phyloP scores from a whole-genome alignment of 1,284 basidiomycete species.

The Sphaerobolus stellatus region DNA sequence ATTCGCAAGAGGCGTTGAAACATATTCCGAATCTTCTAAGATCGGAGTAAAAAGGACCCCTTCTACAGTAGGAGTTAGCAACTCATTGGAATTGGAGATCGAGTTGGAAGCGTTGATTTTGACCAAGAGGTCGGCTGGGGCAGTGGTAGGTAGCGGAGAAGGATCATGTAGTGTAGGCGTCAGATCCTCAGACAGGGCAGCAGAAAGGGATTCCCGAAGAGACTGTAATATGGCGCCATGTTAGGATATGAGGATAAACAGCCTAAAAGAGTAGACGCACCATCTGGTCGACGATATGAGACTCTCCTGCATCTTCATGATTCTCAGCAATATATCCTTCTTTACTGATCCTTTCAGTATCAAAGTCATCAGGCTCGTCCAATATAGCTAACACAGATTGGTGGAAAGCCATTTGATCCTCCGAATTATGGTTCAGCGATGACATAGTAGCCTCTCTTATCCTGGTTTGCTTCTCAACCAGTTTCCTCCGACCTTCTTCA shows the following conservation, averaged over 20 bases:
- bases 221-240: constrained; percentile 1
- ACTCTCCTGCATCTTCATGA: neutral
- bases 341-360: no score
- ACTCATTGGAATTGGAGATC: no score
- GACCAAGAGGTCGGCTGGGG: neutral
- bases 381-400: constrained; percentile 54
- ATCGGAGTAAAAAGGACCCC: constrained; percentile 1
- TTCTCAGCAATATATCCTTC: neutral
- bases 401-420: constrained; percentile 63
- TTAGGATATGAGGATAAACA: neutral
- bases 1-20: neutral
- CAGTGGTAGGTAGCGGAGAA: neutral
- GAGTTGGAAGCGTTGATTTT: neutral
- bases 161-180: constrained; percentile 4
- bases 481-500: constrained; percentile 50
- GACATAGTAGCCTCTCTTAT: constrained; percentile 49
- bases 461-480: constrained; percentile 59
- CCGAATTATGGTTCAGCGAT: constrained; percentile 58
- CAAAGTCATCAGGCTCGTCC: constrained; percentile 6
- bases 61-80: no score
- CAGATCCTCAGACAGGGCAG: constrained; percentile 10
- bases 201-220: constrained; percentile 10
- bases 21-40: neutral
- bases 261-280: neutral
- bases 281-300: constrained; percentile 4